Percentiles rank a stretch among this genome's conserved stretches.
Evolutionary conservation across 2,329 filamentous ascomycete genomes (phyloP).

Genomic region (Diaporthe caulivora): DNA sequence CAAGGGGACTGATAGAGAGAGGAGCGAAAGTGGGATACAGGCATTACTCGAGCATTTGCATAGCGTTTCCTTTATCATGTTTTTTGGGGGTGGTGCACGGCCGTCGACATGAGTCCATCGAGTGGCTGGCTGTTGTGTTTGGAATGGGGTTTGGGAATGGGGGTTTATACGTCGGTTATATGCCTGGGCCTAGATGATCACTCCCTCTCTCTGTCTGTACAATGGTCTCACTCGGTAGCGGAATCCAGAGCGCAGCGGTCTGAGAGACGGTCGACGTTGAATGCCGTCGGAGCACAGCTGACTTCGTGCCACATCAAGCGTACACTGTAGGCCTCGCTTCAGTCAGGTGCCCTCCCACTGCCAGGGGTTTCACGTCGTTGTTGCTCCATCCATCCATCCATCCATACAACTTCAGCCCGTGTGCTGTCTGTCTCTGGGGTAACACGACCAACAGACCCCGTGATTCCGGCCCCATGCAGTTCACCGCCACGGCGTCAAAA

Average conservation of each 20-base stretch:
- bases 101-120: background rate
- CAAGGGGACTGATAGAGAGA: background rate
- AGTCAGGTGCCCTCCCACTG: too few species aligned
- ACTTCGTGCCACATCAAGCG: too few species aligned
- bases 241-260: background rate
- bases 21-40: background rate
- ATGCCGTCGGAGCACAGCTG: background rate
- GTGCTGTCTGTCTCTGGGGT: background rate
- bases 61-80: slow-evolving; percentile 17
- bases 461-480: background rate
- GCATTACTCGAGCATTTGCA: slow-evolving; percentile 28
- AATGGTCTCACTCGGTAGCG: background rate
- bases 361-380: background rate
- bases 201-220: background rate
- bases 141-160: background rate
- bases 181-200: slow-evolving; percentile 6
- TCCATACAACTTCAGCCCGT: background rate
- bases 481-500: background rate
- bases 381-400: background rate
- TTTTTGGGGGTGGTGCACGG: background rate
- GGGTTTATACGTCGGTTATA: background rate
- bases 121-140: background rate
- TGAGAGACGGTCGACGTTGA: background rate
- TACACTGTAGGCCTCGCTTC: background rate
- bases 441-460: background rate